Base-by-base conservation (phyloP, 169 alveolate species). In the Cytauxzoon felis region DNA sequence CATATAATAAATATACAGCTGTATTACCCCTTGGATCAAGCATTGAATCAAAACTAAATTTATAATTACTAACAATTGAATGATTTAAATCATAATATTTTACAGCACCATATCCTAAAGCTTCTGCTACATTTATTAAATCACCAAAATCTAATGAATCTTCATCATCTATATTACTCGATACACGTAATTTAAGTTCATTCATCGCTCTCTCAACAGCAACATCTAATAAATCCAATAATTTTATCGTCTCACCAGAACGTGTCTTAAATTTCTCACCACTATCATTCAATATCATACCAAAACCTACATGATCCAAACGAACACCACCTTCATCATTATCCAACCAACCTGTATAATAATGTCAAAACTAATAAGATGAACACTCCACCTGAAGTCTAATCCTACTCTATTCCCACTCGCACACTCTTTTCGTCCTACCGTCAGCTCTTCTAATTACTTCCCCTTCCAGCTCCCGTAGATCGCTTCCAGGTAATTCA, bases 11-110 rank as follows among this genome's bases (percentile, higher is more conserved):
- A 76, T 95, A 96, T 24, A 96, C 93, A 19, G 98, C 99, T 36
- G 99, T 95, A 87, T 95, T 94, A 27, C 99, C 99, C 72, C 94
- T 95, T 41, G 98, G 98, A 72, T 95, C 99, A 53, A 97, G 91
- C 99, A 97, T 96, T 86, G 88, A 88, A 80, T 97, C 99, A 63
- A 90, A 96, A 48, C 97, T 91, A 87, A 96, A 97, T 75, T 84
- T 92, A 71, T 97, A 97, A 62, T 94, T 94, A 49, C 97, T 88
- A 32, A 88, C 81, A 50, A 98, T 85, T 80, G 94, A 94, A 69
- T 96, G 98, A 52, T 93, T 95, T 29, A 97, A 79, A 63, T 97
- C 99, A 82, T 91, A 97, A 81, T 97, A 97, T 84, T 96, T 95
- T 47, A 97, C 93, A 16, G 99, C 98, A 8, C 99, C 97, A 61